phyloP scores from a whole-genome alignment of 2,329 filamentous ascomycete genomes.

The Blastomyces percursus region DNA sequence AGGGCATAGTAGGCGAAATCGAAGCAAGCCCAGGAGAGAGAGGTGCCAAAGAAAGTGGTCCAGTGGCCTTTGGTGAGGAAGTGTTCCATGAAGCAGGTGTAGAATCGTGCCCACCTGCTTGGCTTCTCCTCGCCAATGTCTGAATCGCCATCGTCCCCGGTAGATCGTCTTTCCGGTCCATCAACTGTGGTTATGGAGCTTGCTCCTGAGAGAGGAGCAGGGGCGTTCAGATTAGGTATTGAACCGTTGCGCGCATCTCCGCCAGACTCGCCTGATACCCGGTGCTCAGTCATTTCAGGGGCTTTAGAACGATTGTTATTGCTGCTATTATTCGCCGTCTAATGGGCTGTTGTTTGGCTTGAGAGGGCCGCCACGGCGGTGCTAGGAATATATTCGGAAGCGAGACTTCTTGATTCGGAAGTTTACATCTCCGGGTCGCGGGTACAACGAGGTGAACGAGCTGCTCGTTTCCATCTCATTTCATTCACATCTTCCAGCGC shows the following conservation, averaged over 20 bases:
- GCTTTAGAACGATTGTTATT: background rate
- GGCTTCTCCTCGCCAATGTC: background rate
- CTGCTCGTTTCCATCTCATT: background rate
- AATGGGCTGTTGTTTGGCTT: background rate
- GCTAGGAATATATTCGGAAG: background rate
- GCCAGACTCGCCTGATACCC: background rate
- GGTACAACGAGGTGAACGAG: background rate
- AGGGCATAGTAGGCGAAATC: slow-evolving; percentile 16
- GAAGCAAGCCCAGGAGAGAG: slow-evolving; percentile 14
- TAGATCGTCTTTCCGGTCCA: background rate
- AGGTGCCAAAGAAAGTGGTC: slow-evolving; percentile 12
- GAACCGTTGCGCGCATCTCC: background rate
- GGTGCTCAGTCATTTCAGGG: background rate
- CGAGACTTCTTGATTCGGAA: background rate
- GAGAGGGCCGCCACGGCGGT: background rate
- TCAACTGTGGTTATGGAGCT: background rate
- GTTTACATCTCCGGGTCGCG: background rate
- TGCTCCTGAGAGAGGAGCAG: background rate
- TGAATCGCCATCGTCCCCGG: background rate
- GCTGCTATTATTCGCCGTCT: background rate
- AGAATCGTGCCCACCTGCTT: slow-evolving; percentile 10
- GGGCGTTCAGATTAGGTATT: background rate
- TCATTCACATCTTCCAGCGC: slow-evolving; percentile 58
- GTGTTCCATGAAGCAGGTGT: slow-evolving; percentile 11
- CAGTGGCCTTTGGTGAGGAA: slow-evolving; percentile 14